Base-by-base conservation (phyloP, 371 early-diverging fungal species). In the Batrachochytrium dendrobatidis region DNA sequence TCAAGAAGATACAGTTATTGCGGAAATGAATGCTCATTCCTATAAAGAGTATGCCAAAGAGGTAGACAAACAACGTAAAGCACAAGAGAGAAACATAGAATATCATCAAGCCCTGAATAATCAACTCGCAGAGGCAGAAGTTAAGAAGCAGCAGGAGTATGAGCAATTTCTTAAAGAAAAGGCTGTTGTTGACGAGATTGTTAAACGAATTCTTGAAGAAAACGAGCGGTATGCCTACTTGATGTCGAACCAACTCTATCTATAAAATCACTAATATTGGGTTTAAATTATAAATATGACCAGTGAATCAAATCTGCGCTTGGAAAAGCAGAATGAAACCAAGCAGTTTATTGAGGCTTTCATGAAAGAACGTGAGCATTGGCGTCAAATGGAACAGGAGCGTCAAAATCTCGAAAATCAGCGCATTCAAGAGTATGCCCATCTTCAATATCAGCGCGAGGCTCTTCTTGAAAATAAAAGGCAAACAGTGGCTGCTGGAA, bases 151-250 rank as follows among this genome's bases (percentile, higher is more conserved):
- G 28, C 66, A 48, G 32, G 79, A 80, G 49, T 75, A 71, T 51
- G 74, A 75, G 59, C 68, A 61, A 54, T 75, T 78, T 56, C 58
- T 75, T 15, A 65, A 68, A 32, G 79, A 80, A 49, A 80, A 80
- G 62, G 75, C 55, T 10, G 61, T 75, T 67, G 72, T 80, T 18
- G 80, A 80, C 56, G 68, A 66, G 5, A 64, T 80, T 26, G 72
- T 78, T 17, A 28, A 58, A 28, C 71, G 66, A 33, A 76, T 78
- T 35, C 12, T 61, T 28, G 69, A 70, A 20, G 80, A 80, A 51
- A 74, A 78, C 44, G 71, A 70, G 54, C 24, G 64, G 74, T 76
- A 33, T 2, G 57, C n/a, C n/a, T n/a, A n/a, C 28, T 28, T 56
- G 58, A 1, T 8, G n/a, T n/a, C n/a, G n/a, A n/a, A n/a, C n/a